Evolutionary conservation across 495 filamentous ascomycete genomes (phyloP).

Genomic region (Penicillium cataractarum): DNA sequence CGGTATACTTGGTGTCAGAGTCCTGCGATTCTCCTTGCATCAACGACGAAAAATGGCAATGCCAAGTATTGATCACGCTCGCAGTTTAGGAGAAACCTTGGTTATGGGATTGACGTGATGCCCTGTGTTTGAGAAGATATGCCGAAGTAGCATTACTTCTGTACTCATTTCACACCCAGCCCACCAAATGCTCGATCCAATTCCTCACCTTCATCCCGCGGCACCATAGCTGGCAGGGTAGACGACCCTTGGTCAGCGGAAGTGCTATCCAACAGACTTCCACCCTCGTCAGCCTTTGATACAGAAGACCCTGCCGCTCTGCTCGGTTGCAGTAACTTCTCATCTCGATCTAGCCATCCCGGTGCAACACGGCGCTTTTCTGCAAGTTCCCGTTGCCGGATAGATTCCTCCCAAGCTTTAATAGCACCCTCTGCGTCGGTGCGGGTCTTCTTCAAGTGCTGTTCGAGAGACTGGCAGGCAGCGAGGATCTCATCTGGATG

Average conservation of each 20-base stretch:
- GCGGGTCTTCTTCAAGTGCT: slow-evolving; percentile 69
- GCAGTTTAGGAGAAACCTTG: not conserved
- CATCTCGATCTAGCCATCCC: slow-evolving; percentile 91
- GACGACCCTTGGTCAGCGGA: slow-evolving; percentile 43
- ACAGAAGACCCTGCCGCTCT: slow-evolving; percentile 21
- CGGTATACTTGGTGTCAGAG: not conserved
- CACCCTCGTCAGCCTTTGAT: slow-evolving; percentile 31
- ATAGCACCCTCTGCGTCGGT: slow-evolving; percentile 67
- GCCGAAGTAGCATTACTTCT: not conserved
- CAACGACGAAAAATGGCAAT: not conserved
- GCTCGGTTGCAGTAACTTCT: slow-evolving; percentile 76
- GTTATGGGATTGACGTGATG: not conserved
- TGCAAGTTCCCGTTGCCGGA: slow-evolving; percentile 76
- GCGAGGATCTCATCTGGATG: slow-evolving; percentile 81
- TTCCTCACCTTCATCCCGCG: slow-evolving; percentile 70
- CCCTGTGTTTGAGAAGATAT: not conserved
- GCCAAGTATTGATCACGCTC: not conserved
- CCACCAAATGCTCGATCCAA: slow-evolving; percentile 88
- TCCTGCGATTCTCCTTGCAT: not conserved
- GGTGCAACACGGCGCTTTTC: slow-evolving; percentile 92
- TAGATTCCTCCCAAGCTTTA: slow-evolving; percentile 68
- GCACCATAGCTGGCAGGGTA: slow-evolving; percentile 51
- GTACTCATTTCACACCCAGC: slow-evolving; percentile 52
- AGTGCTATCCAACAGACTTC: slow-evolving; percentile 51
- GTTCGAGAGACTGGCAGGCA: slow-evolving; percentile 73